A percentile compares a stretch with the other conserved stretches of the same genome.
Evolutionary conservation across 1,139 yeast species (phyloP).

Genomic region (Sugiyamaella neomexicana): DNA sequence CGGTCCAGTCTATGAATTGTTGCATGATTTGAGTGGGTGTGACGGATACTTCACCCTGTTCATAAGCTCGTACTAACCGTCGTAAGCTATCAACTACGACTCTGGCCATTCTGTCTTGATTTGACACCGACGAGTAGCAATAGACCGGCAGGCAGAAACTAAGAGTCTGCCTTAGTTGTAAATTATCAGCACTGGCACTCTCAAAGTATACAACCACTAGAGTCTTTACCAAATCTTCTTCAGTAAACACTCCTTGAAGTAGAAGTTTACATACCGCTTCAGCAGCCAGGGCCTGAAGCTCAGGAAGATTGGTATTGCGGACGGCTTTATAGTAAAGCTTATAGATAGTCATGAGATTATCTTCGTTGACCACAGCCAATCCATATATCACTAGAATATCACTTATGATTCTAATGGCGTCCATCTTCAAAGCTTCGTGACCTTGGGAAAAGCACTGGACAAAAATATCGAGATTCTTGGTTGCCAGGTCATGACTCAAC

Average conservation of each 20-base stretch:
- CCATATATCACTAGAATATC: constrained; percentile 84
- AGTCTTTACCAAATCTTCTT: constrained; percentile 69
- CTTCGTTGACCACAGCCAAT: constrained; percentile 60
- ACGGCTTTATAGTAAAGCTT: constrained; percentile 69
- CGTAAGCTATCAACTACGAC: constrained; percentile 67
- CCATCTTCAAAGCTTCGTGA: constrained; percentile 58
- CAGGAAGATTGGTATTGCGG: constrained; percentile 53
- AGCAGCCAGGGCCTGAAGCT: constrained; percentile 76
- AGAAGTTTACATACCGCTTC: constrained; percentile 84
- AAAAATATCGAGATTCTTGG: constrained; percentile 52
- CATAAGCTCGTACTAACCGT: constrained; percentile 52
- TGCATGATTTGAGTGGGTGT: constrained; percentile 65
- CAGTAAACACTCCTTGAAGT: constrained; percentile 72
- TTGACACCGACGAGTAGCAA: constrained; percentile 72
- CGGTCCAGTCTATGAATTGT: constrained; percentile 83
- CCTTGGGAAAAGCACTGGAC: constrained; percentile 66
- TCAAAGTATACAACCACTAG: constrained; percentile 74
- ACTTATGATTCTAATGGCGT: constrained; percentile 68
- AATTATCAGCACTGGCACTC: constrained; percentile 62
- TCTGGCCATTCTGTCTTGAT: constrained; percentile 66
- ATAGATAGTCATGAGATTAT: constrained; percentile 60
- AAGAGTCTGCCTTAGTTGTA: constrained; percentile 72
- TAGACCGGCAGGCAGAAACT: constrained; percentile 90
- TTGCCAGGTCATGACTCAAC: constrained; percentile 62
- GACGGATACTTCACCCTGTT: constrained; percentile 44